Base-by-base conservation (phyloP, 768 basidiomycete genomes). In the Porphyrellus cyaneotinctus region DNA sequence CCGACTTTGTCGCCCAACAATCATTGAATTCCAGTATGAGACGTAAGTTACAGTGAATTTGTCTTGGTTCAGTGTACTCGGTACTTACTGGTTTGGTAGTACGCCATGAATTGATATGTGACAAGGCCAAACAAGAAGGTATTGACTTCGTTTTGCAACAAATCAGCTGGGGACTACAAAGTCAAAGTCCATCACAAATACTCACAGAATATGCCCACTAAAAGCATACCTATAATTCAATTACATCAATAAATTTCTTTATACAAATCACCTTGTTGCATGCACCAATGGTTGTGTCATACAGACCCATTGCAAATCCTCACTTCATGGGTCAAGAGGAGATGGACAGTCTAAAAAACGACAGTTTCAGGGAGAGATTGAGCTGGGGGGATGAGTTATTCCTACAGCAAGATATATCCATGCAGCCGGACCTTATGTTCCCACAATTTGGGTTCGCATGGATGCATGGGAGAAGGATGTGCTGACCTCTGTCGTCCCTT, bases 51-150 rank as follows among this genome's bases (percentile, higher is more conserved):
- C 13, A 13, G 7, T 30, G 33, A 33, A 22, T 31, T 22, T 3
- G n/a, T 35, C 13, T n/a, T 28, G 13, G 33, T 5, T 2, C 7
- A 12, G 2, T 14, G 8, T 14, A 47, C 64, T 47, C 42, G 49
- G 8, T 14, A 47, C 64, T 47, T 43, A 51, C 53, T 39, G 41
- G 49, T 56, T 42, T 61, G 66, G 57, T 69, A 63, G 54, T 78
- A 78, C 8, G 64, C 56, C 8, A 69, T 23, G n/a, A 42, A 42
- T 14, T 42, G 39, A 17, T 26, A 24, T 14, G 15, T 26, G 15
- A 42, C 39, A 17, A 42, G 23, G 14, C 39, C 39, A 26, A 24
- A 42, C 14, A 42, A 9, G 39, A 42, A 42, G 15, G 64, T 65
- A 33, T 65, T 65, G 42, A 65, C 64, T 65, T 28, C 18, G 10